Evolutionary conservation across 306 rosid genomes (phyloP), one percentile per base, ranked within the genome.

Genomic region (Trifolium fragiferum): DNA sequence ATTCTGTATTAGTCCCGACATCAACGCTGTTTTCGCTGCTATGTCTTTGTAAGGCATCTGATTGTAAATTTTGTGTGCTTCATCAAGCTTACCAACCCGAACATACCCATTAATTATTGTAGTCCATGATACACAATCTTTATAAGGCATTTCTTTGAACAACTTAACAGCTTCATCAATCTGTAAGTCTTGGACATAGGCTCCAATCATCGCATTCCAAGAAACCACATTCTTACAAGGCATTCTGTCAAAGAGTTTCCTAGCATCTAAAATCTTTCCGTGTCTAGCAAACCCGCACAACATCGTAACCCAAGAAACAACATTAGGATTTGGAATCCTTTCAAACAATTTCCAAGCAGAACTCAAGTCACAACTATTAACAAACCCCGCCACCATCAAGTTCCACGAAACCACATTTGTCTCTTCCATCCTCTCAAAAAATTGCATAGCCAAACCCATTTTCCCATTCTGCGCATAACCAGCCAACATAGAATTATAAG

Each of bases 201-300:
- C 97, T 25, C 87, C 83, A 61, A 93, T 84, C 92, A 93, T 90
- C 43, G 97, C 98, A 82, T 90, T 93, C 98, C 98, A 90, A 79
- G 93, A 81, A 78, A 90, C 97, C 54, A 81, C 83, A 69, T 90
- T 93, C 76, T 84, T 93, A 73, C 54, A 35, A 14, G 90, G 93
- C 87, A 87, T 87, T 57, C 68, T 66, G 74, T 90, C 83, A 67
- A 93, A 93, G 71, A 90, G 89, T 13, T 33, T 74, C 81, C 86
- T 79, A 32, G 97, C 93, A 78, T 84, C 85, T 5, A n/a, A 20
- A 72, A 89, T 79, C 62, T 81, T 76, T 72, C 96, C 89, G 60
- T 78, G 78, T 59, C 83, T 86, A 9, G 90, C 92, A 74, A 86
- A 85, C 77, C 96, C 98, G 46, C 88, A 83, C 66, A 90, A 70